A percentile compares a stretch with the other conserved stretches of the same genome.
phyloP scores from a whole-genome alignment of 345 rosid genomes.

The Noccaea caerulescens region DNA sequence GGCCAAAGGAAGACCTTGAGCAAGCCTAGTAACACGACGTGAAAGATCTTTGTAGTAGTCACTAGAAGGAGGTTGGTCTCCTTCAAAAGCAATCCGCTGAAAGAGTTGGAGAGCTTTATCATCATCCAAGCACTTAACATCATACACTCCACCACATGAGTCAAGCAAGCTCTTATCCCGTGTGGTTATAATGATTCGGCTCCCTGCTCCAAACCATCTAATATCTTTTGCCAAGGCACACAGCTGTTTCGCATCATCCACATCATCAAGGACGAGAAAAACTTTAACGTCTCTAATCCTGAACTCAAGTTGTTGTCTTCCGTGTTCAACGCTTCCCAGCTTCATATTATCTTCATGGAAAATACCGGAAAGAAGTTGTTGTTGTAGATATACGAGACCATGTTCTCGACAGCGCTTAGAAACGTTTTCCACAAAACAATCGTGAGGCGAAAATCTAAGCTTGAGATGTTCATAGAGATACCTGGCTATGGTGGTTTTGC shows the following conservation, averaged over 20 bases:
- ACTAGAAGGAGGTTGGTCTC: neutral
- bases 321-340: neutral
- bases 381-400: neutral
- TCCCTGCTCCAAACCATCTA: slow-evolving; percentile 4
- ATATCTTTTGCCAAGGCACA: neutral
- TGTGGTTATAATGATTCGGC: slow-evolving; percentile 21
- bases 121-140: neutral
- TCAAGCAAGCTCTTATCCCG: neutral
- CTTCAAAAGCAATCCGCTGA: slow-evolving; percentile 14
- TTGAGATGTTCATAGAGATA: neutral
- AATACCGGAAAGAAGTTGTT: neutral
- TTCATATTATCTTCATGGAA: neutral
- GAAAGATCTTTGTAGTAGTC: neutral
- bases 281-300: neutral
- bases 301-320: neutral
- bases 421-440: neutral
- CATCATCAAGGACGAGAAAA: slow-evolving; percentile 3
- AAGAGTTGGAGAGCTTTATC: slow-evolving; percentile 13
- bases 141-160: slow-evolving; percentile 1
- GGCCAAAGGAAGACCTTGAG: slow-evolving; percentile 28
- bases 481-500: neutral
- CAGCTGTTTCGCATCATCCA: neutral
- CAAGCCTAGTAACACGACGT: neutral
- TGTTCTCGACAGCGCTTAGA: neutral
- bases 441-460: neutral